Conservation (phyloP, 2,329 filamentous ascomycete genomes). For the Nothophaeocryptopus gaeumannii region DNA sequence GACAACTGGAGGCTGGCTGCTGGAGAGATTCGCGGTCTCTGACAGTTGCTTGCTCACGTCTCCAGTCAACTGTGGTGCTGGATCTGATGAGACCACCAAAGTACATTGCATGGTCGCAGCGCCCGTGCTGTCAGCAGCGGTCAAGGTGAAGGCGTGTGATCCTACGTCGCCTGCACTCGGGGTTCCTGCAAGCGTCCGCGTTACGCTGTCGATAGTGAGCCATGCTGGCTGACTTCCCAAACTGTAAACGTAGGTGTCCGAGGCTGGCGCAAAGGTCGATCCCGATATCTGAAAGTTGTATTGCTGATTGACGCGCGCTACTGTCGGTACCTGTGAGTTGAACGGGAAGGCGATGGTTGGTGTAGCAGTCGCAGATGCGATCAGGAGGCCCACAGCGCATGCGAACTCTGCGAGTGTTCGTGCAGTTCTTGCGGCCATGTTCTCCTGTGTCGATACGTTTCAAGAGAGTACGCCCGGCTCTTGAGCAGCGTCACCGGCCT, state of each 20-base stretch:
- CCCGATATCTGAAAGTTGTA: slow-evolving; percentile 71
- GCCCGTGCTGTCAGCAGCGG: slow-evolving; percentile 66
- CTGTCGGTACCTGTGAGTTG: slow-evolving; percentile 79
- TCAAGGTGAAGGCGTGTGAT: slow-evolving; percentile 61
- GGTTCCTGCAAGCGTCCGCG: slow-evolving; percentile 67
- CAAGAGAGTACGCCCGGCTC: neutral
- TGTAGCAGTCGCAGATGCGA: slow-evolving; percentile 23
- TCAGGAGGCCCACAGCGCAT: slow-evolving; percentile 19
- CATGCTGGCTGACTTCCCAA: slow-evolving; percentile 66
- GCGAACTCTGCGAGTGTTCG: slow-evolving; percentile 17
- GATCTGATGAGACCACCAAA: slow-evolving; percentile 63
- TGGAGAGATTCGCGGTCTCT: slow-evolving; percentile 51
- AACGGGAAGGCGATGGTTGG: slow-evolving; percentile 63
- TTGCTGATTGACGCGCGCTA: slow-evolving; percentile 64
- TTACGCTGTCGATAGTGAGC: slow-evolving; percentile 67
- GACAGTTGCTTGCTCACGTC: slow-evolving; percentile 59
- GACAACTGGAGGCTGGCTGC: slow-evolving; percentile 59
- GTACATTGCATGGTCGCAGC: slow-evolving; percentile 64
- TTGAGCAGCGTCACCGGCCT: neutral
- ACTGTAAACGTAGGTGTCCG: slow-evolving; percentile 60
- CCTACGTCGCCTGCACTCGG: slow-evolving; percentile 60
- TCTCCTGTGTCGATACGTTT: slow-evolving; percentile 10
- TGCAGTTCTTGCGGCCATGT: slow-evolving; percentile 10
- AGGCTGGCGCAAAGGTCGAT: slow-evolving; percentile 67
- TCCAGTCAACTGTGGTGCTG: slow-evolving; percentile 53